Base-by-base conservation (phyloP, 2,329 filamentous ascomycete genomes). In the Neopestalotiopsis sp. region DNA sequence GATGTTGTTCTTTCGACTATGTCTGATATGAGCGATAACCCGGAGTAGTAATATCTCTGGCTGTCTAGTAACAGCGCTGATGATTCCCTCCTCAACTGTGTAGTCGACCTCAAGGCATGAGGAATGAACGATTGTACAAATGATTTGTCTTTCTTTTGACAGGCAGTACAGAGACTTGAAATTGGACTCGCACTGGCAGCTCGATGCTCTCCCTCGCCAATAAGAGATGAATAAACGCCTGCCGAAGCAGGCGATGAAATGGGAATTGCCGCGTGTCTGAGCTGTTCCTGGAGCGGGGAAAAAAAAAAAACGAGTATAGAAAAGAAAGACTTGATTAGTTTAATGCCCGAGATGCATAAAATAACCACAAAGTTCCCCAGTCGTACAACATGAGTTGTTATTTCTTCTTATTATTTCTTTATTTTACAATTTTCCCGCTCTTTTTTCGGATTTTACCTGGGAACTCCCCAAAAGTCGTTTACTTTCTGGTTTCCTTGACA, bases 61-160 rank as follows among this genome's bases (percentile, higher is more conserved):
- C 76, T 78, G 77, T 78, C 77, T 79, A 78, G 69, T 78, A 79
- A 78, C 77, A 79, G 74, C 76, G 68, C 66, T 65, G 71, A 70
- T 67, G 68, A 73, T 68, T 58, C 30, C 14, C 34, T 30, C 57
- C 24, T 59, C 14, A 12, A 24, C 17, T 17, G 24, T n/a, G 0
- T 5, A 52, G 24, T 14, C 10, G 57, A 34, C 24, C 20, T 62
- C 59, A 40, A 20, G 32, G 59, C 59, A 62, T 52, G 45, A 52
- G 20, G 52, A 58, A 20, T 30, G 6, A 17, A 38, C 24, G 42
- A 66, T 62, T 62, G 57, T 12, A 49, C 13, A 30, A 13, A 66
- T 20, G 30, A 38, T 14, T 38, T 62, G 40, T 30, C 59, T 17
- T 34, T 14, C 30, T 4, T 13, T n/a, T 14, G 17, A 17, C 20